Conservation (phyloP, 129 eudicot genomes). For the Escallonia herrerae region DNA sequence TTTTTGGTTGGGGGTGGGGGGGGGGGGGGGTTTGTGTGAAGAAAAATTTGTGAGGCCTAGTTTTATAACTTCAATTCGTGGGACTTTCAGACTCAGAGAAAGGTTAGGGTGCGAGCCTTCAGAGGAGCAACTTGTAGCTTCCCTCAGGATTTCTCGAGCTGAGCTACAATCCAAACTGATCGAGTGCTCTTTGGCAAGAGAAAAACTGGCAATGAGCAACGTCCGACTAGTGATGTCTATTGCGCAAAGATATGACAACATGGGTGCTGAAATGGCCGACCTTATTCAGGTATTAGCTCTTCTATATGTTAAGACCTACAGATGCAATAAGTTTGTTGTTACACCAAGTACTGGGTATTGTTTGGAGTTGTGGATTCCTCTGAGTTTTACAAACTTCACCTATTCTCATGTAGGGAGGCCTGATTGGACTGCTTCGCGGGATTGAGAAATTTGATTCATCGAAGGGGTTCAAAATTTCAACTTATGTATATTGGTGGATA, state of each 20-base stretch:
- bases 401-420: conserved; percentile 63
- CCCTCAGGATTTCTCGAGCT: conserved; percentile 55
- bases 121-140: conserved; percentile 78
- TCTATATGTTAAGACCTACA: conserved; percentile 4
- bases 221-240: conserved; percentile 93
- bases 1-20: too few species aligned
- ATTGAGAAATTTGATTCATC: conserved; percentile 97
- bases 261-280: conserved; percentile 96
- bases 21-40: too few species aligned
- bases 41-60: too few species aligned
- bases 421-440: conserved; percentile 88
- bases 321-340: conserved; percentile 2
- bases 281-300: conserved; percentile 66
- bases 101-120: conserved; percentile 80
- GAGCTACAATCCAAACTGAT: conserved; percentile 61
- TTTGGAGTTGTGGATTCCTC: not conserved
- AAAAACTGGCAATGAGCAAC: conserved; percentile 88
- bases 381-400: not conserved
- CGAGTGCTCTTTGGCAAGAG: conserved; percentile 90
- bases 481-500: conserved; percentile 99
- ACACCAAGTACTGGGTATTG: not conserved
- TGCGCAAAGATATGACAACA: conserved; percentile 86
- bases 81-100: conserved; percentile 58
- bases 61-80: not conserved
- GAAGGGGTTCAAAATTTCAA: conserved; percentile 87